Percentiles rank a stretch among this genome's conserved stretches.
Conservation (phyloP, 1,284 basidiomycete genomes). For the Ceratobasidium sp. region DNA sequence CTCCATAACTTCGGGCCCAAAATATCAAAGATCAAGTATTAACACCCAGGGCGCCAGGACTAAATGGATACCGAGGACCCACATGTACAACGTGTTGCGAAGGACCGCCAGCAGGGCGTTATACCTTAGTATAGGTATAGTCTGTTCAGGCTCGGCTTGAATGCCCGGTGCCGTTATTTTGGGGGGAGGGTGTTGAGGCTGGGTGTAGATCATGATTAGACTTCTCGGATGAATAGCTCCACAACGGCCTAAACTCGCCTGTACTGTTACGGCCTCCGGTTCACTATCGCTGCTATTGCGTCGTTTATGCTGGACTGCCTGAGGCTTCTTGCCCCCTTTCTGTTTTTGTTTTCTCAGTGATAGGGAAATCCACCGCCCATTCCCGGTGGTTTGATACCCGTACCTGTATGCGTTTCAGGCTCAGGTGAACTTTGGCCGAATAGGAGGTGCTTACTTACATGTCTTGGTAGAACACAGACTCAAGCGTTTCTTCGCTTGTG, state of each 20-base stretch:
- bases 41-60: background rate
- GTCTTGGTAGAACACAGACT: slow-evolving; percentile 87
- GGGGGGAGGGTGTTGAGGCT: slow-evolving; percentile 28
- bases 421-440: slow-evolving; percentile 1
- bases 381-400: slow-evolving; percentile 81
- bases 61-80: slow-evolving; percentile 50
- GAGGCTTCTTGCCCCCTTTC: slow-evolving; percentile 63
- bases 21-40: background rate
- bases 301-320: slow-evolving; percentile 48
- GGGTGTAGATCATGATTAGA: background rate
- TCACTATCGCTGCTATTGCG: slow-evolving; percentile 45
- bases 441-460: slow-evolving; percentile 60
- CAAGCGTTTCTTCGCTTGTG: slow-evolving; percentile 84
- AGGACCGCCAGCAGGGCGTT: slow-evolving; percentile 92
- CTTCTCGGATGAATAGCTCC: background rate
- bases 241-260: background rate
- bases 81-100: slow-evolving; percentile 88
- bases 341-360: slow-evolving; percentile 66
- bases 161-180: slow-evolving; percentile 56
- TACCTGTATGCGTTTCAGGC: slow-evolving; percentile 60
- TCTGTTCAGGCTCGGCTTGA: slow-evolving; percentile 75
- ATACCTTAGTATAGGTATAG: slow-evolving; percentile 82
- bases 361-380: slow-evolving; percentile 84
- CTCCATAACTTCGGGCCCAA: slow-evolving; percentile 74
- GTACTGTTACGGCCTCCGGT: background rate